Percentiles rank a stretch among this genome's conserved stretches.
These are phyloP conservation scores for Reticulascus tulasneorum DNA, from an alignment of 2,329 filamentous ascomycete species.

Conservation along the genomic window DNA sequence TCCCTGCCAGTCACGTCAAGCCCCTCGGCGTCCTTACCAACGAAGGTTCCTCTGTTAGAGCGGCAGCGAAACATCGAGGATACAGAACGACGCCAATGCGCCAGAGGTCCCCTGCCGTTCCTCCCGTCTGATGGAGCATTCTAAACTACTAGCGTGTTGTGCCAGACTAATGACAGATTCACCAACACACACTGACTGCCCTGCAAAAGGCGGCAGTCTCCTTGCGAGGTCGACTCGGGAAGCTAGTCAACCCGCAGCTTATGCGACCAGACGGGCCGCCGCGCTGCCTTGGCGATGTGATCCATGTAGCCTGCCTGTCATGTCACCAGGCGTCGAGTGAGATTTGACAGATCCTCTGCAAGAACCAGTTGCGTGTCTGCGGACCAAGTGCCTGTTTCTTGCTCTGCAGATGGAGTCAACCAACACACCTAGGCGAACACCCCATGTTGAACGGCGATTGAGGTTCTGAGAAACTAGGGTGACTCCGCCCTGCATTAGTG, in stretches of 20 bases:
- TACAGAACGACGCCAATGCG: background rate
- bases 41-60: too few species aligned
- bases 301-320: too few species aligned
- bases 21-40: background rate
- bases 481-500: slow-evolving; percentile 3
- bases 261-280: slow-evolving; percentile 6
- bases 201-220: background rate
- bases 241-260: background rate
- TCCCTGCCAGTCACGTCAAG: slow-evolving; percentile 1
- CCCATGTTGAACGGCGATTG: background rate
- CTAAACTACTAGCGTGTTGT: too few species aligned
- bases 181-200: too few species aligned
- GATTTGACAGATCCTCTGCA: too few species aligned
- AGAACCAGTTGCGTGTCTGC: too few species aligned
- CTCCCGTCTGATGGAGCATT: too few species aligned
- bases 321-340: too few species aligned
- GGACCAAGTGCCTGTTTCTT: too few species aligned
- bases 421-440: background rate
- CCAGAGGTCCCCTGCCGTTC: background rate
- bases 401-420: background rate
- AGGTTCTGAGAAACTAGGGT: background rate
- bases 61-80: background rate
- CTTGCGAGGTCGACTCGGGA: background rate
- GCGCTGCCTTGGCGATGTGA: background rate
- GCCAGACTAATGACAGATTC: too few species aligned